Base-by-base conservation (phyloP, 805 yeast species). In the Yueomyces sinensis region DNA sequence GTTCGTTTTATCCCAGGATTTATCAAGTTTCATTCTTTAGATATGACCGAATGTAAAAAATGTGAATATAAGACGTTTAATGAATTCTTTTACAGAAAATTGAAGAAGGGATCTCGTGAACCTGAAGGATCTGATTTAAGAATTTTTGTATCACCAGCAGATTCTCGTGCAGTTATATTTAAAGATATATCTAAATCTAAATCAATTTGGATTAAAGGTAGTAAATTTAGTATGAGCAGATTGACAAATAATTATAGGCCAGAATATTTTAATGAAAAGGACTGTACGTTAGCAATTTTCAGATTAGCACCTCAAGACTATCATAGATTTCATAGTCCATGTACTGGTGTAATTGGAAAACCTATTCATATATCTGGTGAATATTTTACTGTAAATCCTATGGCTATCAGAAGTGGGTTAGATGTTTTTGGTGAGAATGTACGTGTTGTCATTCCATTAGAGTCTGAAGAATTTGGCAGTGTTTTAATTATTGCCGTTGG, bases 251-350 rank as follows among this genome's bases (percentile, higher is more conserved):
- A 57, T 4, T 61, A 62, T 22, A 54, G 58, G 27, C 62, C 70
- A 27, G 44, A 47, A 11, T 40, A 43, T 9, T 71, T 69, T 41
- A 68, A 67, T 27, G 54, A 59, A 24, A 45, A 55, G 7, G 55
- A 62, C 13, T 80, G 84, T 29, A 62, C 86, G 3, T 56, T 87
- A 30, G 87, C 80, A 0, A 72, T 89, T 2, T 89, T 89, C 55
- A 61, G 98, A 37, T 61, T 89, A 30, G 97, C 98, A 0, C 98
- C 98, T 1, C 98, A 89, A 53, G 98, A 89, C 54, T 89, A 89
- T 50, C 98, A 89, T 52, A 63, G 98, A 31, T 87, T 89, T 56
- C 98, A 89, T 54, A 68, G 74, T 13, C 95, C 96, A 0, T 87
- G 91, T 2, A 70, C 68, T 38, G 97, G 96, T 2, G 51, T 52